Conservation (phyloP, 768 basidiomycete genomes). For the Kwoniella sp. region DNA sequence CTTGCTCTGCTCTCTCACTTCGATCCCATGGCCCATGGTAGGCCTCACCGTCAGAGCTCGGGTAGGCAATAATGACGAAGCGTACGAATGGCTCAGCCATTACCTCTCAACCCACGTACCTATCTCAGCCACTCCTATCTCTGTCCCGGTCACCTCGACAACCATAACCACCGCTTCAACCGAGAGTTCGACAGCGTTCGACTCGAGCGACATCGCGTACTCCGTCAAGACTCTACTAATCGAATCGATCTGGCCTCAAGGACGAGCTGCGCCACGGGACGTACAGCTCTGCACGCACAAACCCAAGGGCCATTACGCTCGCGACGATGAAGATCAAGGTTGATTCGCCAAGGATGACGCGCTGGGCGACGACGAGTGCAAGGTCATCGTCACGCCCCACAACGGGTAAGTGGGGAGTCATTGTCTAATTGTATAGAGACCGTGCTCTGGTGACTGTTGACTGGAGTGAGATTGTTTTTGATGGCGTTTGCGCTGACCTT, state of each 20-base stretch:
- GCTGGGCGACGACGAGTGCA: background rate
- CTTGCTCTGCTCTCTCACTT: too few species aligned
- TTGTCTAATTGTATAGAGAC: background rate
- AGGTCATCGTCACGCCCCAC: constrained; percentile 4
- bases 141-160: background rate
- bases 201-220: background rate
- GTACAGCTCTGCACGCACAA: background rate
- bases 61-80: constrained; percentile 7
- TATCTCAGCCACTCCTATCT: background rate
- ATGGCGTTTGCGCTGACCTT: too few species aligned
- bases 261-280: constrained; percentile 3
- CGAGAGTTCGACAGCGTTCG: background rate
- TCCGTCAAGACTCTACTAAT: background rate
- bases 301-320: background rate
- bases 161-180: too few species aligned
- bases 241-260: constrained; percentile 11
- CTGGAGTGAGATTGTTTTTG: too few species aligned
- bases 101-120: constrained; percentile 14
- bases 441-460: too few species aligned
- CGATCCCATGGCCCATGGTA: too few species aligned
- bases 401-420: constrained; percentile 1
- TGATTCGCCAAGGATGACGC: background rate
- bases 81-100: constrained; percentile 19
- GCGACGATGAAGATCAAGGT: background rate
- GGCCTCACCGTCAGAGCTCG: constrained; percentile 9